Evolutionary conservation across 2,329 filamentous ascomycete species (phyloP), one percentile per base, ranked within the genome.

Genomic region (Lithohypha guttulata): DNA sequence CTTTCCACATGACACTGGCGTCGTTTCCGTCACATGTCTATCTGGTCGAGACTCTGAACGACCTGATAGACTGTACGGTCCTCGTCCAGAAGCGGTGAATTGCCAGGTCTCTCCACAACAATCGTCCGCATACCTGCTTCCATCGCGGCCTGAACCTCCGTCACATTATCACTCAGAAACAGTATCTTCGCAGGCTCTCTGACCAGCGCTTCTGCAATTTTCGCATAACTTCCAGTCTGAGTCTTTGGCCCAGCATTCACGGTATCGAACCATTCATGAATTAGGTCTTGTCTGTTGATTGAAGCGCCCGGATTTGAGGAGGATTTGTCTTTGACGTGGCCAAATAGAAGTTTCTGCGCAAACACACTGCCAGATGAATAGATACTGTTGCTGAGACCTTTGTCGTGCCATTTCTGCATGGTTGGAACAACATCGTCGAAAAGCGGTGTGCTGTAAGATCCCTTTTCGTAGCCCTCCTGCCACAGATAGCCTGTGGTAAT

Each of bases 111-210:
- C 19, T 44, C 42, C 15, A 50, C 45, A 15, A 50, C 36, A 5
- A 42, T 38, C 8, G 41, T 41, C 7, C 39, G 34, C 36, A 50
- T 42, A 14, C 39, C 42, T 6, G 48, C 46, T 15, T 40, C 25
- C 7, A 39, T 17, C 10, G 48, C 46, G 15, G 48, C 48, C 6
- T 35, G 29, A 18, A 49, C 27, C 35, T 50, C 48, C 34, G 38
- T 40, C 6, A 48, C 44, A 36, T 43, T 46, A 17, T 50, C 48
- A 33, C 48, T 50, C 23, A 50, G 29, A 41, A 50, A 50, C 32
- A 48, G 33, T 3, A 50, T 39, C 31, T 38, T 34, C 28, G 27
- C 17, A 1, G 42, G 25, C 27, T 38, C 28, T 25, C 15, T 28
- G 18, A 37, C 28, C n/a, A 48, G 31, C 17, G 34, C 40, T 7